A percentile compares a stretch with the other conserved stretches of the same genome.
Evolutionary conservation across 2,329 filamentous ascomycete species (phyloP).

Genomic region (Lachnellula willkommii): DNA sequence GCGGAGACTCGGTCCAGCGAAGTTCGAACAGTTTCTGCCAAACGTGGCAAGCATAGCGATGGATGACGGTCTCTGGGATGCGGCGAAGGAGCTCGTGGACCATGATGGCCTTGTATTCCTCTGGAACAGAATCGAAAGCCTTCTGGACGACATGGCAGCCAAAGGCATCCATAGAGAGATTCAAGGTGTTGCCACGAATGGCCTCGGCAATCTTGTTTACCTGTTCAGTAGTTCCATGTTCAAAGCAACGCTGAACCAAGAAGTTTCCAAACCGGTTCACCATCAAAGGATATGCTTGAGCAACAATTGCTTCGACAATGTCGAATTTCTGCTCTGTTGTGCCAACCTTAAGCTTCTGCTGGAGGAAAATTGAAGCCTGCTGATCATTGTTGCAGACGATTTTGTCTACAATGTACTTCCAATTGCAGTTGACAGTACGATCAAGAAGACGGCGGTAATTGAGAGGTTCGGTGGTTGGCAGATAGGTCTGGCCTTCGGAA

Average conservation of each 20-base stretch:
- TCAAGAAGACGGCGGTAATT: conserved; percentile 95
- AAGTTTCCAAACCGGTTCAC: conserved; percentile 99
- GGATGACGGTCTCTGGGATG: conserved; percentile 96
- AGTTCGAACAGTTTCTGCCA: conserved; percentile 99
- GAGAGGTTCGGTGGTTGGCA: conserved; percentile 82
- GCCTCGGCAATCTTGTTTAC: conserved; percentile 90
- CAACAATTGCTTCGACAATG: conserved; percentile 93
- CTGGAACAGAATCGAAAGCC: conserved; percentile 94
- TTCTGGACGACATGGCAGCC: conserved; percentile 98
- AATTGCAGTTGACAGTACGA: conserved; percentile 94
- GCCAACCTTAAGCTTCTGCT: conserved; percentile 97
- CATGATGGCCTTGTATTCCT: conserved; percentile 97
- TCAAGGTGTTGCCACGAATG: conserved; percentile 90
- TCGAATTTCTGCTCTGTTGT: conserved; percentile 94
- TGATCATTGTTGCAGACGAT: conserved; percentile 99
- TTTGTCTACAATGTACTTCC: conserved; percentile 99
- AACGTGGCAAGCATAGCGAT: conserved; percentile 97
- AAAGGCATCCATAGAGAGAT: conserved; percentile 96
- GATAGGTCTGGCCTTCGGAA: conserved; percentile 66
- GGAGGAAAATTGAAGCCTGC: conserved; percentile 96
- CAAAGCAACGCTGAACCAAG: conserved; percentile 95
- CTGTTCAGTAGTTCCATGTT: conserved; percentile 92
- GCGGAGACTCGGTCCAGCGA: conserved; percentile 88
- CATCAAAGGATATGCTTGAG: conserved; percentile 93
- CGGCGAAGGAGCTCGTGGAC: conserved; percentile 93